These are phyloP conservation scores for Fusarium compactum DNA, from an alignment of 2,329 filamentous ascomycete genomes.

Conservation along the genomic window DNA sequence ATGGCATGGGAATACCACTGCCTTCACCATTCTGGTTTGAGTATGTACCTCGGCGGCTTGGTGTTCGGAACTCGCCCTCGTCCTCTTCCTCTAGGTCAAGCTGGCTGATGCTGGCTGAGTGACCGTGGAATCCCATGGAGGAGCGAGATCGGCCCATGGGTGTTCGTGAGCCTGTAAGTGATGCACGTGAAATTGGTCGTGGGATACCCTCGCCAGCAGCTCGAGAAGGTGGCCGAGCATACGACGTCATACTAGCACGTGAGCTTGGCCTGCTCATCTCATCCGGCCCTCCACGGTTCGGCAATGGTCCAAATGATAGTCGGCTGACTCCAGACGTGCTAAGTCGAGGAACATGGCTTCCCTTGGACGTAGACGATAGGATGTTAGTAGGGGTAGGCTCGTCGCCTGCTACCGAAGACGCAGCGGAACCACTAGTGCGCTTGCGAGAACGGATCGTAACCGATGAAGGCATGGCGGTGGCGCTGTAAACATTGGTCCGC, in stretches of 20 bases:
- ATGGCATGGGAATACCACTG: slow-evolving; percentile 62
- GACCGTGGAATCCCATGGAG: slow-evolving; percentile 74
- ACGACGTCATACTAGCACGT: slow-evolving; percentile 72
- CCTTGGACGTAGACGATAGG: slow-evolving; percentile 53
- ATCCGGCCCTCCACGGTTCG: slow-evolving; percentile 64
- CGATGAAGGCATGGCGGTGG: slow-evolving; percentile 63
- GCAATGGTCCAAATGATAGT: slow-evolving; percentile 72
- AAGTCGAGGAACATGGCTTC: slow-evolving; percentile 68
- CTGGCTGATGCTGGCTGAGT: slow-evolving; percentile 69
- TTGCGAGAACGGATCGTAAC: slow-evolving; percentile 77
- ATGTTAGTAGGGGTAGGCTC: slow-evolving; percentile 63
- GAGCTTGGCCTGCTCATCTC: slow-evolving; percentile 74
- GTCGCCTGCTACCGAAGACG: slow-evolving; percentile 64
- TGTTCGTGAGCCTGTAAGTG: slow-evolving; percentile 70
- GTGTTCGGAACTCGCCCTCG: slow-evolving; percentile 60
- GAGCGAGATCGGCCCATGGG: slow-evolving; percentile 77
- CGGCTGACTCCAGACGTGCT: slow-evolving; percentile 73
- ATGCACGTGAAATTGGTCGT: slow-evolving; percentile 74
- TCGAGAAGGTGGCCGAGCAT: slow-evolving; percentile 66
- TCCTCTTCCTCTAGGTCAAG: slow-evolving; percentile 62
- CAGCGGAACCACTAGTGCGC: slow-evolving; percentile 69
- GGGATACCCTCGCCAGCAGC: slow-evolving; percentile 63
- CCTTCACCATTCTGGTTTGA: slow-evolving; percentile 57
- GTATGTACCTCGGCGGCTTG: slow-evolving; percentile 67
- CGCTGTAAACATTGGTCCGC: slow-evolving; percentile 61